A percentile compares a stretch with the other conserved stretches of the same genome.
Conservation (phyloP, 129 eudicot species). For the Gnaphalium uliginosum region DNA sequence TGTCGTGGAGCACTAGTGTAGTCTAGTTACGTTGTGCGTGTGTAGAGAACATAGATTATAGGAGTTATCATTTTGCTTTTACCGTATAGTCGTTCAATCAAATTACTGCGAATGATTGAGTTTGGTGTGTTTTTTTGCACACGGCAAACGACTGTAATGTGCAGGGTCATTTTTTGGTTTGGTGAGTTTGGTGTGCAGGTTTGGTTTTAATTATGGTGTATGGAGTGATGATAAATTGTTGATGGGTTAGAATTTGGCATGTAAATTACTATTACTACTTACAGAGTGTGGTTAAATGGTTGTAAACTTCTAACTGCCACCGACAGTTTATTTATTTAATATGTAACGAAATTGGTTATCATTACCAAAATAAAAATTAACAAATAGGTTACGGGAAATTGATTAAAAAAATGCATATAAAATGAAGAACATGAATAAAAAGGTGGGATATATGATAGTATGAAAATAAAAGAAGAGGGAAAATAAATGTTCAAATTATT, state of each 20-base stretch:
- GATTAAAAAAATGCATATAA: no score
- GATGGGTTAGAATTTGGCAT: background rate
- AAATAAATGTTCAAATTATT: background rate
- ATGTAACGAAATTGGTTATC: no score
- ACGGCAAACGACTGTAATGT: background rate
- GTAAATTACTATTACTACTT: background rate
- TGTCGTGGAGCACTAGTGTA: background rate
- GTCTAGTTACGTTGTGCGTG: slow-evolving; percentile 18
- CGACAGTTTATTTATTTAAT: background rate
- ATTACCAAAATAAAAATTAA: no score
- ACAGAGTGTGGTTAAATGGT: background rate
- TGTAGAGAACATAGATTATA: slow-evolving; percentile 2
- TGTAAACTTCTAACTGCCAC: background rate
- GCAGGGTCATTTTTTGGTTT: background rate
- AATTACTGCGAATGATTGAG: background rate
- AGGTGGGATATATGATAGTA: background rate
- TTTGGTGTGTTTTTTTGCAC: background rate
- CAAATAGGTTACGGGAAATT: no score
- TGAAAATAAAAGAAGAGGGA: background rate
- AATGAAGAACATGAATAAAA: background rate
- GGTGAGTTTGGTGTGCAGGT: slow-evolving; percentile 25
- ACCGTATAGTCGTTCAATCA: background rate
- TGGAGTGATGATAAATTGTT: background rate
- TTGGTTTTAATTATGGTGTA: slow-evolving; percentile 1
- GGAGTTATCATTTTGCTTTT: background rate